Evolutionary conservation across 2,329 filamentous ascomycete species (phyloP).

Genomic region (Ascochyta fabae): DNA sequence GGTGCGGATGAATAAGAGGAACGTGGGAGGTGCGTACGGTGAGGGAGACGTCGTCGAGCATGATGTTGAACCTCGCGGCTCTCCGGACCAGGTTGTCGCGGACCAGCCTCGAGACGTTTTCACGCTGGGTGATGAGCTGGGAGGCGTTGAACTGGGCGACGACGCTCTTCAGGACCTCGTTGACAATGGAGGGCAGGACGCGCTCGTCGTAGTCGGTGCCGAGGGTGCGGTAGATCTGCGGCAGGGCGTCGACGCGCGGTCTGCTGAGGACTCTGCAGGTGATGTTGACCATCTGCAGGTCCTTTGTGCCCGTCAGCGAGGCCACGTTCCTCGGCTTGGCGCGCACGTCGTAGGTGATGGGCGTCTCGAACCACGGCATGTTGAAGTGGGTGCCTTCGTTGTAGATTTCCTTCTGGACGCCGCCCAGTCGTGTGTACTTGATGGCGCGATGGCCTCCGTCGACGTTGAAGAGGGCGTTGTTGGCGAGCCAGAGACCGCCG

Average conservation of each 20-base stretch:
- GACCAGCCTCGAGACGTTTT: slow-evolving; percentile 90
- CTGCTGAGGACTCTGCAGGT: slow-evolving; percentile 98
- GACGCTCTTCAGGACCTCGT: slow-evolving; percentile 98
- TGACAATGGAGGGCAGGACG: slow-evolving; percentile 97
- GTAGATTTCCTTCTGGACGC: slow-evolving; percentile 97
- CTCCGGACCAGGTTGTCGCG: slow-evolving; percentile 90
- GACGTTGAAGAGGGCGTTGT: slow-evolving; percentile 76
- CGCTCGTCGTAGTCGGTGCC: slow-evolving; percentile 97
- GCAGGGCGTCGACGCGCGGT: slow-evolving; percentile 84
- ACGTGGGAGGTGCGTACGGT: slow-evolving; percentile 66
- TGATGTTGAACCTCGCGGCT: slow-evolving; percentile 95
- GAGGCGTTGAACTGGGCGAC: slow-evolving; percentile 98
- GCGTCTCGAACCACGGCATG: slow-evolving; percentile 97
- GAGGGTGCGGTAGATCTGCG: slow-evolving; percentile 95
- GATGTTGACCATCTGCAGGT: slow-evolving; percentile 99
- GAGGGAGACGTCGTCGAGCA: slow-evolving; percentile 94
- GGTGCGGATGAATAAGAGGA: slow-evolving; percentile 31
- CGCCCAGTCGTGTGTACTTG: slow-evolving; percentile 92
- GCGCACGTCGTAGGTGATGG: slow-evolving; percentile 96
- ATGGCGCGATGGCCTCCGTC: slow-evolving; percentile 98
- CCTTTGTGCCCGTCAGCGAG: slow-evolving; percentile 97
- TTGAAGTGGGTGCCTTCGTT: slow-evolving; percentile 95
- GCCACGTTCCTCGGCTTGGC: slow-evolving; percentile 96
- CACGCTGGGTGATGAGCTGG: slow-evolving; percentile 98
- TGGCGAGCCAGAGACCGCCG: slow-evolving; percentile 61